Conservation (phyloP, 805 yeast species). For the Pichia manshurica region DNA sequence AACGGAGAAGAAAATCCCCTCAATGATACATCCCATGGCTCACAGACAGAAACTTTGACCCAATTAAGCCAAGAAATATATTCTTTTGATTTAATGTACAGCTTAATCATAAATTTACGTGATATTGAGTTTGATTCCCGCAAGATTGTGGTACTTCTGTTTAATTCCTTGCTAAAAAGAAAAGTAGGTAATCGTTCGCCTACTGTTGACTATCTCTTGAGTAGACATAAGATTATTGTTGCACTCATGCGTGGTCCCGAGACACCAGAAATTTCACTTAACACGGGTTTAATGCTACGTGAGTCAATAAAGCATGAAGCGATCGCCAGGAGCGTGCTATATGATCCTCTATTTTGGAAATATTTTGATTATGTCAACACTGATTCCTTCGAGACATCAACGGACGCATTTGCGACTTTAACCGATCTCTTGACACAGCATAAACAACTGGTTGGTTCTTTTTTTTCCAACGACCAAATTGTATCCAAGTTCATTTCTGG, state of each 20-base stretch:
- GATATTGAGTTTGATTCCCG: conserved; percentile 83
- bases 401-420: conserved; percentile 80
- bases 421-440: conserved; percentile 65
- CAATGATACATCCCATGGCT: conserved; percentile 17
- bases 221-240: conserved; percentile 59
- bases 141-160: conserved; percentile 70
- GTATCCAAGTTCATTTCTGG: conserved; percentile 50
- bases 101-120: conserved; percentile 53
- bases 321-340: conserved; percentile 54
- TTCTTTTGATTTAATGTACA: conserved; percentile 59
- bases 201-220: conserved; percentile 75
- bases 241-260: conserved; percentile 70
- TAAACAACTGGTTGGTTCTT: conserved; percentile 63
- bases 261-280: conserved; percentile 61
- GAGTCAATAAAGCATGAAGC: conserved; percentile 80
- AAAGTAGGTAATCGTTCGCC: conserved; percentile 73
- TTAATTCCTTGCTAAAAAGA: conserved; percentile 71
- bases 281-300: conserved; percentile 72
- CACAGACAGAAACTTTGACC: conserved; percentile 68
- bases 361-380: conserved; percentile 72
- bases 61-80: conserved; percentile 77
- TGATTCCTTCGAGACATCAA: conserved; percentile 81
- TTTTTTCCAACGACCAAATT: conserved; percentile 45
- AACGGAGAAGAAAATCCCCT: conserved; percentile 36
- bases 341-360: conserved; percentile 68